Percentiles rank a stretch among this genome's conserved stretches.
Evolutionary conservation across 2,329 filamentous ascomycete genomes (phyloP).

Genomic region (Macrophomina tecta): DNA sequence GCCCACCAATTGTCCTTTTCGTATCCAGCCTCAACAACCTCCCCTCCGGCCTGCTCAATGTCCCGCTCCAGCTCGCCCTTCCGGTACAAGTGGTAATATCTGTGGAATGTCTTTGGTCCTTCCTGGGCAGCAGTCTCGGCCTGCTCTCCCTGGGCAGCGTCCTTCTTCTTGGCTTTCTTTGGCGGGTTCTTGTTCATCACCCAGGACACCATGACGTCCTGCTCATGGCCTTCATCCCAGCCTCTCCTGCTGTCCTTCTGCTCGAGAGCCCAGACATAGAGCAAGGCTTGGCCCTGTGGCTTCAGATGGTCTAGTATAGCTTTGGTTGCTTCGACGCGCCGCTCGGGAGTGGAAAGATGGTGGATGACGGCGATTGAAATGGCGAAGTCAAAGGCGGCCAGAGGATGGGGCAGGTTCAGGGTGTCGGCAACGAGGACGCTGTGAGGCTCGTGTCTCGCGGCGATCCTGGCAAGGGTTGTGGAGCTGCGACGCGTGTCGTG

Average conservation of each 20-base stretch:
- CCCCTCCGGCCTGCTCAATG: constrained; percentile 74
- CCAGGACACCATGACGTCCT: constrained; percentile 97
- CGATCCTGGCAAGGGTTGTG: constrained; percentile 64
- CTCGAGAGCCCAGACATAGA: constrained; percentile 97
- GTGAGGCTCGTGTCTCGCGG: constrained; percentile 61
- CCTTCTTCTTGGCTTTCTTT: constrained; percentile 39
- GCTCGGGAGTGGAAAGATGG: constrained; percentile 79
- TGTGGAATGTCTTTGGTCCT: constrained; percentile 68
- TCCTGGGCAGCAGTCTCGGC: constrained; percentile 30
- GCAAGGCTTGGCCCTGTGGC: constrained; percentile 58
- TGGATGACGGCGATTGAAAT: constrained; percentile 95
- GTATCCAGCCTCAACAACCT: constrained; percentile 80
- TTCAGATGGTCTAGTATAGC: constrained; percentile 72
- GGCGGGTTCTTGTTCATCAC: constrained; percentile 62
- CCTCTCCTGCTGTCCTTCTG: constrained; percentile 85
- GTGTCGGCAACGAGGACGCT: constrained; percentile 81
- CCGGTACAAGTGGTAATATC: constrained; percentile 93
- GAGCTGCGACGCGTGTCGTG: constrained; percentile 42
- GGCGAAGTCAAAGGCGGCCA: constrained; percentile 75
- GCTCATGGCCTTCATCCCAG: constrained; percentile 81
- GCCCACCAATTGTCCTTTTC: constrained; percentile 99
- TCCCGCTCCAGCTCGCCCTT: constrained; percentile 86
- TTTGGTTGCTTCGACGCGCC: constrained; percentile 74
- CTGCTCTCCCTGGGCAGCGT: constrained; percentile 32
- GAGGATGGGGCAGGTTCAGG: constrained; percentile 79